Evolutionary conservation across 2,329 filamentous ascomycete species (phyloP).

Genomic region (Paecilomyces variotii): DNA sequence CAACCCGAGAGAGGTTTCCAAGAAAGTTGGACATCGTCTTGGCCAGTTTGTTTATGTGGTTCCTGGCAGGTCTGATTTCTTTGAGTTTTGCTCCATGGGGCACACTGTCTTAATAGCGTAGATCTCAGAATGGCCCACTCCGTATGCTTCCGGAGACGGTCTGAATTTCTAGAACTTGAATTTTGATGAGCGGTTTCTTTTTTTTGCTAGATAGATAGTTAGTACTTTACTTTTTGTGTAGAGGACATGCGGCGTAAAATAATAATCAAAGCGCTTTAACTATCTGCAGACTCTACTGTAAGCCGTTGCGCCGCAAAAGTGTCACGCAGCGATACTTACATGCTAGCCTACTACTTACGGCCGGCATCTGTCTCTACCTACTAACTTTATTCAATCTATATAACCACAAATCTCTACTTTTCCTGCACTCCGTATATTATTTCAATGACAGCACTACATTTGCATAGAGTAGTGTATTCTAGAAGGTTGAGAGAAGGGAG

Average conservation of each 20-base stretch:
- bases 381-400: not conserved
- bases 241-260: too few species aligned
- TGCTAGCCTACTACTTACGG: too few species aligned
- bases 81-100: not conserved
- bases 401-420: too few species aligned
- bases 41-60: not conserved
- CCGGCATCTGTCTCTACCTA: not conserved
- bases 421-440: not conserved
- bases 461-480: not conserved
- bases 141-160: not conserved
- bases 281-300: not conserved
- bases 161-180: not conserved
- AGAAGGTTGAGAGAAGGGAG: not conserved
- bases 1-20: not conserved
- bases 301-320: not conserved
- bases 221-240: too few species aligned
- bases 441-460: not conserved
- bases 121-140: not conserved
- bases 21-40: not conserved
- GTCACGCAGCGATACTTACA: not conserved
- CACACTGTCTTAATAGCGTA: not conserved
- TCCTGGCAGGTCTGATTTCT: not conserved
- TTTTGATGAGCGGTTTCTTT: not conserved
- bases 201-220: not conserved
- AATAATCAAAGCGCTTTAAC: not conserved